phyloP scores from a whole-genome alignment of 805 yeast genomes.

The Candida awuae region DNA sequence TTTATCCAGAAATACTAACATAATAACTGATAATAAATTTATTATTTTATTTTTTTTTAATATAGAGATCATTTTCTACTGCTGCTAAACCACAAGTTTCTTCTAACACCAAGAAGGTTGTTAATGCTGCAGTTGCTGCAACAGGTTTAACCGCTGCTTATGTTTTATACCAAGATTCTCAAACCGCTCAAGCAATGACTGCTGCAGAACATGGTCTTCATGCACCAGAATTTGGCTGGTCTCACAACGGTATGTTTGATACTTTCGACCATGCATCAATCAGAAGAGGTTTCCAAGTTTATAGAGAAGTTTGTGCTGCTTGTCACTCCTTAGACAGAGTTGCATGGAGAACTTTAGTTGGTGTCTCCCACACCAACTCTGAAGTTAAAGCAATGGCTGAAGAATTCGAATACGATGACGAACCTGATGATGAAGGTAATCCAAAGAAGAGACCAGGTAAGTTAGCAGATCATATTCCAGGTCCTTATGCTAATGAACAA shows the following conservation, averaged over 20 bases:
- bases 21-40: neutral
- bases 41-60: neutral
- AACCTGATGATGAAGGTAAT: slow-evolving; percentile 92
- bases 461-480: slow-evolving; percentile 89
- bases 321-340: slow-evolving; percentile 96
- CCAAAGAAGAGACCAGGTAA: slow-evolving; percentile 98
- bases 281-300: slow-evolving; percentile 98
- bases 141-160: slow-evolving; percentile 78
- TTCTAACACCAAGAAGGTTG: slow-evolving; percentile 38
- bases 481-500: slow-evolving; percentile 95
- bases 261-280: slow-evolving; percentile 91
- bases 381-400: slow-evolving; percentile 93
- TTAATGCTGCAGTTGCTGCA: slow-evolving; percentile 59
- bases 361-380: slow-evolving; percentile 84
- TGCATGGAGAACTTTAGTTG: slow-evolving; percentile 97
- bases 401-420: slow-evolving; percentile 96
- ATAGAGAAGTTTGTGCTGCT: slow-evolving; percentile 98
- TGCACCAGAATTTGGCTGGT: slow-evolving; percentile 88
- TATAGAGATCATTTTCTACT: slow-evolving; percentile 30
- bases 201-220: slow-evolving; percentile 99
- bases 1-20: slow-evolving; percentile 19
- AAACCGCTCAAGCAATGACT: slow-evolving; percentile 92
- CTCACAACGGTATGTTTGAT: slow-evolving; percentile 86
- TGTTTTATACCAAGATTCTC: slow-evolving; percentile 72
- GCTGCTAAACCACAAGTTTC: slow-evolving; percentile 27